These are phyloP conservation scores for Coemansia sp. DNA, from an alignment of 192 early-diverging fungal genomes.

Conservation along the genomic window DNA sequence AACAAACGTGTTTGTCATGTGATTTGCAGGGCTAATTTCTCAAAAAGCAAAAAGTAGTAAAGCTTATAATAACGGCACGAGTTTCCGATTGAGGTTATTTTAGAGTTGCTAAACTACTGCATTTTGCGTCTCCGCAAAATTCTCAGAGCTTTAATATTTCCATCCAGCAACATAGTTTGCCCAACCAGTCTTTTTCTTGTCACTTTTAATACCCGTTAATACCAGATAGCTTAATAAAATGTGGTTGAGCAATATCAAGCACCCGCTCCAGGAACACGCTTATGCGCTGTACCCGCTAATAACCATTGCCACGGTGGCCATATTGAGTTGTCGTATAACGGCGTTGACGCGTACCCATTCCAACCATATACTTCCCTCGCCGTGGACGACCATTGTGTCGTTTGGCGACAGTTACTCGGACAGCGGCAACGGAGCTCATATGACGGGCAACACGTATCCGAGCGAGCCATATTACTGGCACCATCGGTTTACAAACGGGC, in stretches of 20 bases:
- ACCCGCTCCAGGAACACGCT: conserved; percentile 37
- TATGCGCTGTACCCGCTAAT: conserved; percentile 48
- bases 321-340: conserved; percentile 46
- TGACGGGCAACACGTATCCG: conserved; percentile 51
- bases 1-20: too few species aligned
- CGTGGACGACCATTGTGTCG: conserved; percentile 49
- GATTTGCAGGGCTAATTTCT: too few species aligned
- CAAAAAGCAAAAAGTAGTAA: too few species aligned
- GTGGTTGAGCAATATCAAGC: conserved; percentile 42
- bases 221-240: conserved; percentile 3
- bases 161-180: too few species aligned
- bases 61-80: too few species aligned
- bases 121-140: too few species aligned
- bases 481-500: conserved; percentile 53
- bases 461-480: conserved; percentile 53
- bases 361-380: conserved; percentile 30
- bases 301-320: conserved; percentile 36
- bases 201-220: too few species aligned
- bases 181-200: too few species aligned
- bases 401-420: conserved; percentile 52
- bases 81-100: too few species aligned
- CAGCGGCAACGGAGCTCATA: conserved; percentile 51
- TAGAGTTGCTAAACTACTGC: too few species aligned
- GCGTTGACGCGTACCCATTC: conserved; percentile 19
- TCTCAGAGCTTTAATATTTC: too few species aligned